Evolutionary conservation across 306 rosid genomes (phyloP), one percentile per base, ranked within the genome.

Genomic region (Cucumis sativus): DNA sequence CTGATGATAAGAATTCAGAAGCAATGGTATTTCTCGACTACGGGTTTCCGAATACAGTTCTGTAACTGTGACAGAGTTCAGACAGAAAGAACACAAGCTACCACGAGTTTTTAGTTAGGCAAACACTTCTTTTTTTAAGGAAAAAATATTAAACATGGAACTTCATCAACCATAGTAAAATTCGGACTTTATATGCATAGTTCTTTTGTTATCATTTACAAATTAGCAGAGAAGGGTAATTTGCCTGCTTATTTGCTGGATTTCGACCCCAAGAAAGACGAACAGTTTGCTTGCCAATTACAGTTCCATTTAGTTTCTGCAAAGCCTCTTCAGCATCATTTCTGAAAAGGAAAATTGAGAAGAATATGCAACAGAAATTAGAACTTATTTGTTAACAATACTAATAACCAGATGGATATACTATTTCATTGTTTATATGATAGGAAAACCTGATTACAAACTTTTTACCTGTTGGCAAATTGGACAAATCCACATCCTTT

Each of bases 201-300:
- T 20, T 35, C 14, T 9, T 70, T 43, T 25, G 57, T 47, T 49
- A 45, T 15, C 8, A 71, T 71, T 25, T 69, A 4, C 14, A 47
- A 23, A 57, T 5, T 15, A 18, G 16, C 37, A 45, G 66, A 40
- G 63, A 54, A 67, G 55, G 57, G 30, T 75, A 81, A 20, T 43
- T 40, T 89, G 76, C 99, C 97, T 96, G 99, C 86, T 96, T 96
- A 79, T 95, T 90, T 83, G 97, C 97, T 28, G 99, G 99, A 85
- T 96, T 96, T 85, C 98, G 99, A 51, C 99, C 99, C 99, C 99
- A 95, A 51, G 97, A 92, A 85, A 95, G 99, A 18, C 97, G 97
- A 69, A 96, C 93, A 9, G 97, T 89, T 83, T 96, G 99, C 77
- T 91, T 96, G 75, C 99, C 98, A 71, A 96, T 86, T 59, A 78